phyloP scores from a whole-genome alignment of 1,284 basidiomycete species.

The Hymenochaete sp. region DNA sequence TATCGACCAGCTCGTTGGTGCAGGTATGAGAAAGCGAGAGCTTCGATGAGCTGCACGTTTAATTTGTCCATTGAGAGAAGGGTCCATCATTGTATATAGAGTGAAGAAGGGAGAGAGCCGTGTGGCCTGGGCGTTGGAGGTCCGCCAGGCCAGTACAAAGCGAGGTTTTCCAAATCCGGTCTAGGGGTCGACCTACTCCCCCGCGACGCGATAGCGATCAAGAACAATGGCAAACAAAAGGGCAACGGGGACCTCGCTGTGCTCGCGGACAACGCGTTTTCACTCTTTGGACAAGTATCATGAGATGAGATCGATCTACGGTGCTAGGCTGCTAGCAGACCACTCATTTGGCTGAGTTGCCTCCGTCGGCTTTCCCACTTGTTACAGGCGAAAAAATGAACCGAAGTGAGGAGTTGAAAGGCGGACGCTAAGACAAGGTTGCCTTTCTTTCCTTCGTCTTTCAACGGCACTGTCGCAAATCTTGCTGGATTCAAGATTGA shows the following conservation, averaged over 20 bases:
- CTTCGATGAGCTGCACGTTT: no score
- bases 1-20: no score
- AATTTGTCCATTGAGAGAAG: slow-evolving; percentile 10
- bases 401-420: slow-evolving; percentile 3
- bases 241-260: background rate
- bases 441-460: no score
- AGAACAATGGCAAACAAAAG: slow-evolving; percentile 9
- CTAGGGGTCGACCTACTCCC: background rate
- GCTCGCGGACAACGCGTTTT: no score
- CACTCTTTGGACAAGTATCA: no score
- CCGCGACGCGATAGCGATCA: background rate
- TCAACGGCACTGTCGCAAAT: no score
- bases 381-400: background rate
- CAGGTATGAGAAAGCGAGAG: no score
- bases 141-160: background rate
- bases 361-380: no score
- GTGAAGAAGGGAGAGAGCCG: background rate
- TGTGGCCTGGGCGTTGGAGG: slow-evolving; percentile 4
- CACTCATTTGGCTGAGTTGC: no score
- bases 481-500: no score
- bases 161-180: slow-evolving; percentile 1
- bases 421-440: no score
- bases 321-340: no score
- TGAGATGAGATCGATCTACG: slow-evolving; percentile 1
- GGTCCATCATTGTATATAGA: slow-evolving; percentile 4